Conservation (phyloP, 1,139 yeast genomes). For the Kluyveromyces sp. region DNA sequence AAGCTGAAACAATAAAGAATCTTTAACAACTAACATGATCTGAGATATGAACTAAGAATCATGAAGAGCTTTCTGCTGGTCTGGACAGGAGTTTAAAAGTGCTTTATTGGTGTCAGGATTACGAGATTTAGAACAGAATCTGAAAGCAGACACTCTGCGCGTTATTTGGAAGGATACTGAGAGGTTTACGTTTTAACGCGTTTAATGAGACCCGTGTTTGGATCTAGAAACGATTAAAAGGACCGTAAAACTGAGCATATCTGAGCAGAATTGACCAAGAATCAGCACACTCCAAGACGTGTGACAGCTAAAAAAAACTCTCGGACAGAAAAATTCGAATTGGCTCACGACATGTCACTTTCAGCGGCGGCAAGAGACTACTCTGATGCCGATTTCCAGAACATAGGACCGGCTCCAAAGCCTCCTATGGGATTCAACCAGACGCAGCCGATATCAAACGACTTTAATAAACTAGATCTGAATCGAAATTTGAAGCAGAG, state of each 20-base stretch:
- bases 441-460: conserved; percentile 28
- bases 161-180: neutral
- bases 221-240: too few species aligned
- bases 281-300: too few species aligned
- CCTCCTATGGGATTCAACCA: conserved; percentile 31
- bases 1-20: conserved; percentile 3
- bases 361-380: conserved; percentile 41
- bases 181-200: neutral
- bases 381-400: conserved; percentile 35
- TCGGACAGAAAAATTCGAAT: too few species aligned
- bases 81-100: neutral
- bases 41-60: neutral
- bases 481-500: conserved; percentile 21
- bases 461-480: conserved; percentile 22
- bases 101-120: too few species aligned
- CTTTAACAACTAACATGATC: neutral
- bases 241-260: too few species aligned
- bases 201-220: neutral
- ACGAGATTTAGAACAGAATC: too few species aligned
- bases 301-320: too few species aligned
- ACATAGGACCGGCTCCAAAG: conserved; percentile 40
- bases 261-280: too few species aligned
- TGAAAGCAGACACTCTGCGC: neutral
- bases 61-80: neutral
- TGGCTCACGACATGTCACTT: conserved; percentile 36